Base-by-base conservation (phyloP, 2,329 filamentous ascomycete genomes). In the Macroventuria anomochaeta region DNA sequence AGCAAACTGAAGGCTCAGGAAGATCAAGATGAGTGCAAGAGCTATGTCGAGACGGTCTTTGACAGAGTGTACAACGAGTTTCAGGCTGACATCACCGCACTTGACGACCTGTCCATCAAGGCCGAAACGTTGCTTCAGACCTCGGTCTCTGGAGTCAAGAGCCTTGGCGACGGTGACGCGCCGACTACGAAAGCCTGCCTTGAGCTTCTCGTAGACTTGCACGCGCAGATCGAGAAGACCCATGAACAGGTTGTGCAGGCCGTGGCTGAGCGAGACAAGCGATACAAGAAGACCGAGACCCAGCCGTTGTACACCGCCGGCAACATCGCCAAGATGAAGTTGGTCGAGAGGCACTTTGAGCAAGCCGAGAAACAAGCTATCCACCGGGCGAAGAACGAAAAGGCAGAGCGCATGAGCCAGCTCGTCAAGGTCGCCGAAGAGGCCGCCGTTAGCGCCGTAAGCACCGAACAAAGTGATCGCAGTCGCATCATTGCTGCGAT, bases 221-320 rank as follows among this genome's bases (percentile, higher is more conserved):
- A 83, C 59, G 68, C 70, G 12, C 77, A 77, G 52, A 75, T 83
- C 12, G 80, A 84, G 61, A 65, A 73, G 20, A 76, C 80, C 1
- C 79, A 83, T 57, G 78, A 78, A 13, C 79, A 79, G 53, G 75
- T 81, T 11, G 76, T 80, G 2, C 75, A 79, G 25, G 77, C 80
- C 29, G 76, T 81, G 5, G 67, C 83, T 15, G 82, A 84, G 57
- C 79, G 81, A 33, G 82, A 85, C 62, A 77, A 77, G 38, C 75
- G 81, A 13, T 79, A 82, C 44, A 84, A 84, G 69, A 80, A 78
- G 60, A 80, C 82, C 0, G 81, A 84, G 58, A 74, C 80, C 42
- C 77, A 79, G 52, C 81, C 78, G 18, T 76, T 79, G 26, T 81
- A 82, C 20, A 79, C 81, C 44, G 75, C 78, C 38, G 81, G 81